Evolutionary conservation across 2,329 filamentous ascomycete species (phyloP).

Genomic region (Venturia effusa): DNA sequence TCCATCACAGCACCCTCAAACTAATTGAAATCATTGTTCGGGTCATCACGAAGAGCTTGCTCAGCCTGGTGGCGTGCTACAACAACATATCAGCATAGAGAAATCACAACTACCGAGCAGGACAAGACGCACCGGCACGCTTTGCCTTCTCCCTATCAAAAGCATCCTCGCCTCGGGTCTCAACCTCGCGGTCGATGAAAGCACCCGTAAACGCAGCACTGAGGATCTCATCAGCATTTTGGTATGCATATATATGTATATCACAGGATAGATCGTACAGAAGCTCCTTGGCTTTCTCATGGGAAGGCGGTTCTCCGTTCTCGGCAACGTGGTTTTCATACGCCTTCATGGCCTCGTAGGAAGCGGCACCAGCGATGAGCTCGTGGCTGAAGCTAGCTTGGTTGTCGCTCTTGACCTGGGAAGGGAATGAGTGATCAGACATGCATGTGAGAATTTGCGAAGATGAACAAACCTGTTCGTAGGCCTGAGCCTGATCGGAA

Average conservation of each 20-base stretch:
- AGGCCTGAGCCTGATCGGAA: constrained; percentile 1
- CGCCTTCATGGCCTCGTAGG: constrained; percentile 6
- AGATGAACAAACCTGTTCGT: neutral
- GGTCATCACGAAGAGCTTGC: neutral
- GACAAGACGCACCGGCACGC: neutral
- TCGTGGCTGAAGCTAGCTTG: constrained; percentile 1
- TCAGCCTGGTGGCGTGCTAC: neutral
- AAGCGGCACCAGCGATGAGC: constrained; percentile 6
- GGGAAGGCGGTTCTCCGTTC: neutral
- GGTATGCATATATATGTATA: neutral
- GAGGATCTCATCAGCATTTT: neutral
- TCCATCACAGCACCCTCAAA: too few relatives aligned
- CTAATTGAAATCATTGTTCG: neutral
- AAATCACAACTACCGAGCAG: neutral
- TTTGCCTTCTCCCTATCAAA: constrained; percentile 2
- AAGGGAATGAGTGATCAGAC: neutral
- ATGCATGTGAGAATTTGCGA: neutral
- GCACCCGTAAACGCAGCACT: constrained; percentile 3
- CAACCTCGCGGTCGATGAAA: constrained; percentile 1
- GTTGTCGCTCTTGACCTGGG: neutral
- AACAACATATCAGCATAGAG: neutral
- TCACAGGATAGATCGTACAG: neutral
- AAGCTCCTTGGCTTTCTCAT: constrained; percentile 6
- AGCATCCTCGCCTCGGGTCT: neutral
- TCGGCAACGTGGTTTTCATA: constrained; percentile 2